Evolutionary conservation across 495 filamentous ascomycete genomes (phyloP).

Genomic region (Penicillium turbatum): DNA sequence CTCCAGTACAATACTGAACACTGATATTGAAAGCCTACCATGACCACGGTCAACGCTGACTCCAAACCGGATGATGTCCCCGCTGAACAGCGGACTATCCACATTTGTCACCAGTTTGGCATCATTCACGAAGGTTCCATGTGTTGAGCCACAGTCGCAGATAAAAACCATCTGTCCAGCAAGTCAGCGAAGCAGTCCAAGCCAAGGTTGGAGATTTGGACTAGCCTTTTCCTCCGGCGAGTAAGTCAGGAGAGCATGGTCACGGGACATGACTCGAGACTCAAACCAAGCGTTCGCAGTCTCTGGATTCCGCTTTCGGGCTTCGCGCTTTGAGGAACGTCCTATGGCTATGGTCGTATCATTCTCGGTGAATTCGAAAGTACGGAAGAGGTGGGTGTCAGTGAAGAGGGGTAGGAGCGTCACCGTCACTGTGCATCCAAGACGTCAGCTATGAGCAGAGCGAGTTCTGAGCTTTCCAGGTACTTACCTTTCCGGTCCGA

Average conservation of each 20-base stretch:
- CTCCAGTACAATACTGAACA: too few species aligned
- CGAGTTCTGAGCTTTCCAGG: not conserved
- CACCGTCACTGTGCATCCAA: constrained; percentile 18
- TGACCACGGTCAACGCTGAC: constrained; percentile 49
- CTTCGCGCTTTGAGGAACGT: constrained; percentile 55
- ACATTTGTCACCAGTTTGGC: constrained; percentile 35
- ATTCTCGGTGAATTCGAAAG: constrained; percentile 27
- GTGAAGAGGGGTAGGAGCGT: constrained; percentile 2
- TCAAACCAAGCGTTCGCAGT: constrained; percentile 70
- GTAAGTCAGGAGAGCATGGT: constrained; percentile 61
- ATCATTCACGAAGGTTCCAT: constrained; percentile 53
- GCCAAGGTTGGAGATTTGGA: not conserved
- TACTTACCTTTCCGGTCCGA: constrained; percentile 21
- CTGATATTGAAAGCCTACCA: constrained; percentile 26
- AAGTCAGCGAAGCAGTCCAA: constrained; percentile 15
- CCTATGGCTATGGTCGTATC: constrained; percentile 43
- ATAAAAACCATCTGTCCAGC: constrained; percentile 37
- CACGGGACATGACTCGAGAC: constrained; percentile 75
- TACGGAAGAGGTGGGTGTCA: constrained; percentile 30
- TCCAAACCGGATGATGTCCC: constrained; percentile 53
- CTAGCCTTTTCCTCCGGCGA: constrained; percentile 42
- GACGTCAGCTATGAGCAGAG: constrained; percentile 11
- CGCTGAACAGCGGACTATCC: constrained; percentile 32
- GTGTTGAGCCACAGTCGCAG: constrained; percentile 51
- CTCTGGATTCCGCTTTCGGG: constrained; percentile 47